Percentiles rank a stretch among this genome's conserved stretches.
Evolutionary conservation across 2,329 filamentous ascomycete species (phyloP).

Genomic region (Lecanoromycetidae sp.): DNA sequence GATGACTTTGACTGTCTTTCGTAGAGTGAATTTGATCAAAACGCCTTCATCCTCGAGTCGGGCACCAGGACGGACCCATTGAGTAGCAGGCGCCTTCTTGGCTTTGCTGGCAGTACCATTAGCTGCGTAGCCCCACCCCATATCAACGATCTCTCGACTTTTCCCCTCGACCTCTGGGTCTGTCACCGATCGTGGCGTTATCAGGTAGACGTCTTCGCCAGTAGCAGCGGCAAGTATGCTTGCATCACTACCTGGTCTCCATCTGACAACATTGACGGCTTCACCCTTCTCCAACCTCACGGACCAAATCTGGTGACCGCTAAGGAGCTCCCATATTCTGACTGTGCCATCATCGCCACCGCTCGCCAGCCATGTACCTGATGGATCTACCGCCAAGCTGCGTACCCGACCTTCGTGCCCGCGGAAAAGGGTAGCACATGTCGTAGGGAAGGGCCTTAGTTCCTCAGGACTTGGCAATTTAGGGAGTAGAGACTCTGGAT

Average conservation of each 20-base stretch:
- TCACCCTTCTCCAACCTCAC: constrained; percentile 64
- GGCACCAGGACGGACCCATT: constrained; percentile 69
- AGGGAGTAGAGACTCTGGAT: constrained; percentile 80
- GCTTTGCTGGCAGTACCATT: constrained; percentile 45
- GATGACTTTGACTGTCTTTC: constrained; percentile 71
- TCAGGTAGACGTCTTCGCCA: constrained; percentile 75
- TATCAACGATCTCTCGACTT: constrained; percentile 66
- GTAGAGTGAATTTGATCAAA: constrained; percentile 66
- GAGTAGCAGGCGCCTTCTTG: constrained; percentile 63
- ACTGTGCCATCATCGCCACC: constrained; percentile 92
- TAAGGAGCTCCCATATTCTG: constrained; percentile 76
- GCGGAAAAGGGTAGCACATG: constrained; percentile 73
- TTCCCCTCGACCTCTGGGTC: constrained; percentile 61
- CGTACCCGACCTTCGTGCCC: constrained; percentile 84
- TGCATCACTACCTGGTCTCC: constrained; percentile 73
- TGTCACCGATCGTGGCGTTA: constrained; percentile 53
- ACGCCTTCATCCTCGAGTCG: constrained; percentile 64
- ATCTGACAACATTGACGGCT: constrained; percentile 73
- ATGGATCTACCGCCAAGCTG: constrained; percentile 71
- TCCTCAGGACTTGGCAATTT: constrained; percentile 90
- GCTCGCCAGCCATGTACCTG: constrained; percentile 73
- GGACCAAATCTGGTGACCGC: constrained; percentile 78
- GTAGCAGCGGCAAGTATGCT: constrained; percentile 72
- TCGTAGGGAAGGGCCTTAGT: constrained; percentile 85
- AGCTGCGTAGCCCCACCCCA: constrained; percentile 87